Evolutionary conservation across 1,139 yeast genomes (phyloP), one percentile per base, ranked within the genome.

Genomic region (Taphrina confusa): DNA sequence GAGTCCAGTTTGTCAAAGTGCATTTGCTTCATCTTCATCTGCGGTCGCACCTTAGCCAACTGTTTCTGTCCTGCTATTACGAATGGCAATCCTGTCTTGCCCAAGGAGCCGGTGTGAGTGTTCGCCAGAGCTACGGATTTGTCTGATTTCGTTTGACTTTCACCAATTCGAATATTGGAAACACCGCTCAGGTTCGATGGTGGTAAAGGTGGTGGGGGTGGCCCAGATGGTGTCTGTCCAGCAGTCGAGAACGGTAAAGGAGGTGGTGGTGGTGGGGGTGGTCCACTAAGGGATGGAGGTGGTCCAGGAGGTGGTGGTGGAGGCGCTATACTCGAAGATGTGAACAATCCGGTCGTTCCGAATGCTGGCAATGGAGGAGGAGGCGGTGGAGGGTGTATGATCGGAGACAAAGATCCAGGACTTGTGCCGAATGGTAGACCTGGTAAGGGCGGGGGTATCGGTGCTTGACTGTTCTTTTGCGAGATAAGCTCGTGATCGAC

Each of bases 1-100:
- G 78, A 77, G 16, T 66, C 68, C 47, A 92, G 77, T 69, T 82
- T 87, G 66, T 91, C 96, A 97, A 97, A 92, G 70, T 92, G 98
- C 78, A 92, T 84, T 69, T 91, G 97, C 71, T 91, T 92, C 67
- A 92, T 77, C 65, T 83, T 85, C 16, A 80, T 75, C 61, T 80
- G 80, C 3, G 94, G 87, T 59, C 85, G 76, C 30, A 68, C 62
- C 67, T 65, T 45, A 14, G 50, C 42, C 20, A 42, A 44, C 12
- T 46, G 52, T 30, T 45, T 42, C 22, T 46, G 47, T 23, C 58
- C 61, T 4, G 63, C 61, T 31, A 40, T 36, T 27, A 61, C 47
- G 33, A 61, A 42, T 2, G 63, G 60, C 25, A 61, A 25, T 23
- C 63, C 63, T 11, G 63, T 50, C 36, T 46, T 50, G 27, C 63